A percentile compares a stretch with the other conserved stretches of the same genome.
Conservation (phyloP, 345 rosid genomes). For the Linum usitatissimum region DNA sequence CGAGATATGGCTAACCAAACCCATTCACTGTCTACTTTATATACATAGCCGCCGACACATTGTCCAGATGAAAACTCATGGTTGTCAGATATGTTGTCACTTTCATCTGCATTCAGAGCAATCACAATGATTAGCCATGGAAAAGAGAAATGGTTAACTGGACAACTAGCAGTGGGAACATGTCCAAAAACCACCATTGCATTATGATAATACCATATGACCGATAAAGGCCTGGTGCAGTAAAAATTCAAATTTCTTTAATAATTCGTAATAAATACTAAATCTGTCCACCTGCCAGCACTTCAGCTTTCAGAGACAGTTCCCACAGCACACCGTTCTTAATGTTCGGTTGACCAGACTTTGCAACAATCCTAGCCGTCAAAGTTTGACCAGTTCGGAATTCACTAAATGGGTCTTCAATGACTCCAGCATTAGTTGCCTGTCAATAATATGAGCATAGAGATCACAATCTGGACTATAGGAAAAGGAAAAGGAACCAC, state of each 20-base stretch:
- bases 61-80: slow-evolving; percentile 47
- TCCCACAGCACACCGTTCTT: slow-evolving; percentile 62
- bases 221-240: neutral
- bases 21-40: slow-evolving; percentile 86
- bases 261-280: neutral
- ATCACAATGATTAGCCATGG: neutral
- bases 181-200: too few species aligned
- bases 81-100: slow-evolving; percentile 27
- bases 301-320: slow-evolving; percentile 60
- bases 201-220: neutral
- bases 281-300: slow-evolving; percentile 43
- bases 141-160: neutral
- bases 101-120: slow-evolving; percentile 30
- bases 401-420: slow-evolving; percentile 50
- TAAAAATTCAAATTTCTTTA: neutral
- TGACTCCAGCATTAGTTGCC: slow-evolving; percentile 40
- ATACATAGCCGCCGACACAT: slow-evolving; percentile 56
- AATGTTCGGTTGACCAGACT: slow-evolving; percentile 35
- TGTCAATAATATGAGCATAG: slow-evolving; percentile 24
- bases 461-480: neutral
- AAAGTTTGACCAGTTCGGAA: slow-evolving; percentile 84
- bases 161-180: neutral
- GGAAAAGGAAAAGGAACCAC: slow-evolving; percentile 8
- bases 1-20: slow-evolving; percentile 71
- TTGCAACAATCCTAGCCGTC: slow-evolving; percentile 61